Evolutionary conservation across 371 early-diverging fungal genomes (phyloP).

Genomic region (Mucor racemosus): DNA sequence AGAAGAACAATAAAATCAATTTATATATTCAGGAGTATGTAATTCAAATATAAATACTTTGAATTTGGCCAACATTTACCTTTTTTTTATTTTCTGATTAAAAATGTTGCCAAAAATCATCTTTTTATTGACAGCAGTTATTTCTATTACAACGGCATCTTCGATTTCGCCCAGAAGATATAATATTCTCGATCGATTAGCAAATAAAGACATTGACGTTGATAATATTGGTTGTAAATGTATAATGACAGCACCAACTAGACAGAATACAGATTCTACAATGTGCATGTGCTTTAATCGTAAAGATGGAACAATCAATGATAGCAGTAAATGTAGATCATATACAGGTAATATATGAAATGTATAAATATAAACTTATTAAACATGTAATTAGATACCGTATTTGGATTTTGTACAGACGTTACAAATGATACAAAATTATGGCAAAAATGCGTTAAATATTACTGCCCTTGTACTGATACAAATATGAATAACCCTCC

Average conservation of each 20-base stretch:
- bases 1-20: background rate
- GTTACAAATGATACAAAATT: slow-evolving; percentile 10
- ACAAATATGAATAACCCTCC: background rate
- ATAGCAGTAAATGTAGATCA: slow-evolving; percentile 7
- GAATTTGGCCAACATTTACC: background rate
- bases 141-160: background rate
- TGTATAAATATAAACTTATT: background rate
- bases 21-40: background rate
- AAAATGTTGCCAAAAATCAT: background rate
- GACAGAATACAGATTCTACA: slow-evolving; percentile 19
- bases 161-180: background rate
- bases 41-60: background rate
- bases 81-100: background rate
- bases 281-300: slow-evolving; percentile 31
- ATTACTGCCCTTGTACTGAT: slow-evolving; percentile 23
- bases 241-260: slow-evolving; percentile 26
- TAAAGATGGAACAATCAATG: slow-evolving; percentile 20
- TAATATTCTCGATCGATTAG: background rate
- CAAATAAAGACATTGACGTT: background rate
- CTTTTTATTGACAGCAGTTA: background rate
- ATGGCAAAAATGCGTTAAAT: slow-evolving; percentile 22
- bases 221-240: slow-evolving; percentile 27
- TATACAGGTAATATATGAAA: slow-evolving; percentile 17
- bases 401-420: slow-evolving; percentile 26
- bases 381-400: slow-evolving; percentile 12